Evolutionary conservation across 495 filamentous ascomycete species (phyloP).

Genomic region (Aspergillus saccharolyticus): DNA sequence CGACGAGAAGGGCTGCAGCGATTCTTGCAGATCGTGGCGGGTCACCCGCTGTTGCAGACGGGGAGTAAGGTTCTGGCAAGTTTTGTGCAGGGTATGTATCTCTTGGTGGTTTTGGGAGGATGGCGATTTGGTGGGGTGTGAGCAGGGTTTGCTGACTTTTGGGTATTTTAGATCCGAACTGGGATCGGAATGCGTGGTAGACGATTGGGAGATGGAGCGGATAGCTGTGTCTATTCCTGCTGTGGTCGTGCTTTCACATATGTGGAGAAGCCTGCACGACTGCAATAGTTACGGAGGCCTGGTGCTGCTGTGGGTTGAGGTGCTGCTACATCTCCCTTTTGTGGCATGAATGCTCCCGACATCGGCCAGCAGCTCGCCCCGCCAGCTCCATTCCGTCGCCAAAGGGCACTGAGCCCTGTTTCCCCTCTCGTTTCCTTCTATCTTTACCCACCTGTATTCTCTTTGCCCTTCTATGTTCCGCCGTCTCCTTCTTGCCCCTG

Average conservation of each 20-base stretch:
- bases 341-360: too few relatives aligned
- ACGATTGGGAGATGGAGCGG: neutral
- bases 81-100: slow-evolving; percentile 84
- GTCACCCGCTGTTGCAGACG: slow-evolving; percentile 93
- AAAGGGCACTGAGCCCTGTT: too few relatives aligned
- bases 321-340: too few relatives aligned
- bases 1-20: slow-evolving; percentile 85
- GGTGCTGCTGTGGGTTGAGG: too few relatives aligned
- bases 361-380: too few relatives aligned
- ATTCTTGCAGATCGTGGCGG: slow-evolving; percentile 96
- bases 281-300: too few relatives aligned
- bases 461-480: neutral
- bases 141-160: slow-evolving; percentile 6
- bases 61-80: slow-evolving; percentile 93
- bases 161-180: slow-evolving; percentile 27
- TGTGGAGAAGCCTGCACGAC: neutral
- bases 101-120: slow-evolving; percentile 7
- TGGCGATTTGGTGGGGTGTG: neutral
- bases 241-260: neutral
- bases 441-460: too few relatives aligned
- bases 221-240: too few relatives aligned
- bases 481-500: too few relatives aligned
- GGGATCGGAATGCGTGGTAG: slow-evolving; percentile 39
- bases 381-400: too few relatives aligned
- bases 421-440: too few relatives aligned